Conservation (phyloP, 2,329 filamentous ascomycete genomes). For the Parastagonospora nodorum region DNA sequence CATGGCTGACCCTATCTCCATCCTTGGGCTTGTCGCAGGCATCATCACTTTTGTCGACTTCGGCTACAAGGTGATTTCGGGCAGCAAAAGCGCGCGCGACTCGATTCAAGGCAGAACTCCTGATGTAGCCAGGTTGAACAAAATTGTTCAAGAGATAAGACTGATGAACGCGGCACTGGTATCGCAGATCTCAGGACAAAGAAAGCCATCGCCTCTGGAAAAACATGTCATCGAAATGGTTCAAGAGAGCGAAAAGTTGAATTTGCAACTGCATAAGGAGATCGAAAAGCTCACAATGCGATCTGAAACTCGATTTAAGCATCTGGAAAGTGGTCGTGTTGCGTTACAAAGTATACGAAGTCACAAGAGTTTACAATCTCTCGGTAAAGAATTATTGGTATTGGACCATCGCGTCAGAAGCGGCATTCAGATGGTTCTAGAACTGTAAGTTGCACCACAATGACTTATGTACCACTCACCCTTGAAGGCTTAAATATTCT, state of each 20-base stretch:
- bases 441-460: too few species aligned
- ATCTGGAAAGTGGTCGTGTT: background rate
- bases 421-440: background rate
- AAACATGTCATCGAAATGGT: background rate
- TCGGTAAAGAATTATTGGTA: background rate
- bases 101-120: background rate
- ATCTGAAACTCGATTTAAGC: background rate
- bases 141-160: constrained; percentile 1
- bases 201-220: background rate
- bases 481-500: too few species aligned
- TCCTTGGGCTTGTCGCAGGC: constrained; percentile 8
- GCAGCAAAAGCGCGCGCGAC: background rate
- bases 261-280: background rate
- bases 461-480: too few species aligned
- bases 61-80: constrained; percentile 5
- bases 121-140: constrained; percentile 3
- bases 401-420: background rate
- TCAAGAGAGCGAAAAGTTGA: background rate
- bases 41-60: constrained; percentile 13
- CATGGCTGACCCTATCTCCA: constrained; percentile 11
- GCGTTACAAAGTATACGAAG: background rate
- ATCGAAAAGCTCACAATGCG: background rate
- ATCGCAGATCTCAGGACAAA: too few species aligned
- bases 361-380: background rate
- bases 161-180: background rate